phyloP scores from a whole-genome alignment of 768 basidiomycete species.

The Suillus cothurnatus region DNA sequence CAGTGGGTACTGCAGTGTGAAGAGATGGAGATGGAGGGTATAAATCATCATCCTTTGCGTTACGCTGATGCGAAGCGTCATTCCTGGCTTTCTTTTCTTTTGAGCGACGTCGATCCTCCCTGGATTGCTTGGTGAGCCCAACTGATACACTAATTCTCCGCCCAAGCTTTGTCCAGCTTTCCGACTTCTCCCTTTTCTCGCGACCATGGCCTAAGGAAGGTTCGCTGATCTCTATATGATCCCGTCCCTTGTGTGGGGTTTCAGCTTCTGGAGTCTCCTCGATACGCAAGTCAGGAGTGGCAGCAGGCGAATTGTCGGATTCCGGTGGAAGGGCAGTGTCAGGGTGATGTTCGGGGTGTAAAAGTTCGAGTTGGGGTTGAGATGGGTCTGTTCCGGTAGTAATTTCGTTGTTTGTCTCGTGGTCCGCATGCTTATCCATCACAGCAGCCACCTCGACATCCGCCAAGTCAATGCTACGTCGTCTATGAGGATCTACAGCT shows the following conservation, averaged over 20 bases:
- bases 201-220: conserved; percentile 36
- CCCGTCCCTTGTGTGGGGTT: conserved; percentile 4
- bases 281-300: conserved; percentile 23
- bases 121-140: conserved; percentile 39
- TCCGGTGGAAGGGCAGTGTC: conserved; percentile 4
- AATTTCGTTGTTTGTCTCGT: not conserved
- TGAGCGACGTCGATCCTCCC: conserved; percentile 25
- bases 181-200: conserved; percentile 42
- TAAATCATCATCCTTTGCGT: conserved; percentile 27
- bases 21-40: conserved; percentile 16
- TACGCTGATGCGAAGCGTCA: conserved; percentile 21
- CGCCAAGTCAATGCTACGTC: conserved; percentile 35
- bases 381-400: not conserved
- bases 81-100: conserved; percentile 41
- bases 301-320: not conserved
- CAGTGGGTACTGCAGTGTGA: conserved; percentile 1
- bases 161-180: conserved; percentile 65
- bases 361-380: conserved; percentile 38
- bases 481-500: conserved; percentile 27
- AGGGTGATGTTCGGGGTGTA: not conserved
- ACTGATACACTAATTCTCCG: conserved; percentile 64
- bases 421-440: not conserved
- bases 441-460: conserved; percentile 34
- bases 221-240: conserved; percentile 20
- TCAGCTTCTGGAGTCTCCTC: not conserved